These are phyloP conservation scores for Papiliotrema nemorosa DNA, from an alignment of 1,284 basidiomycete species.

Conservation along the genomic window DNA sequence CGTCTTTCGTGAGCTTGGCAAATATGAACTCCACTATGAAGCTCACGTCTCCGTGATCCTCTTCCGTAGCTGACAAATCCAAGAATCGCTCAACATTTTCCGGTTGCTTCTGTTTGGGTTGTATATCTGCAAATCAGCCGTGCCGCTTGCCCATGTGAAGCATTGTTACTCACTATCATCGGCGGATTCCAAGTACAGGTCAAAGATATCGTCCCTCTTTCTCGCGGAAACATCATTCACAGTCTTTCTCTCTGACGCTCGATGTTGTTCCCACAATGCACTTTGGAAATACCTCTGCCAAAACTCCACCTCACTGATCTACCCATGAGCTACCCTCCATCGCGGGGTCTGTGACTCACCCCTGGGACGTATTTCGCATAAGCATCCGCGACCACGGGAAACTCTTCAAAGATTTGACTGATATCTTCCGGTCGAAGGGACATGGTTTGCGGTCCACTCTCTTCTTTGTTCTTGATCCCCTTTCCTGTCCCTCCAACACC, in stretches of 20 bases:
- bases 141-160: background rate
- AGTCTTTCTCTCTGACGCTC: conserved; percentile 75
- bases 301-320: conserved; percentile 86
- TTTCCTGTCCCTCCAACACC: conserved; percentile 41
- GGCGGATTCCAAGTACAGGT: conserved; percentile 88
- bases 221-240: conserved; percentile 63
- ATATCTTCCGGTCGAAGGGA: conserved; percentile 89
- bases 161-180: conserved; percentile 69
- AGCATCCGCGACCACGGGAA: conserved; percentile 87
- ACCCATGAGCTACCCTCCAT: background rate
- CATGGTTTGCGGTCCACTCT: conserved; percentile 49
- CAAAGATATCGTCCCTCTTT: conserved; percentile 89
- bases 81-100: conserved; percentile 74
- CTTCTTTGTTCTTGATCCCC: conserved; percentile 59
- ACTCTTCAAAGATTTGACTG: conserved; percentile 95
- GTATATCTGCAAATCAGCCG: conserved; percentile 58
- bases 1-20: conserved; percentile 54
- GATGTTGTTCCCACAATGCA: conserved; percentile 88
- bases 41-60: conserved; percentile 82
- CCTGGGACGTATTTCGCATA: conserved; percentile 87
- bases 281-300: conserved; percentile 97
- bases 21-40: background rate
- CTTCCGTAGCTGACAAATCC: conserved; percentile 80
- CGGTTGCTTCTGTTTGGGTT: conserved; percentile 67
- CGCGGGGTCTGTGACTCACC: conserved; percentile 26